Base-by-base conservation (phyloP, 1,139 yeast species). In the Hyphopichia fennica region DNA sequence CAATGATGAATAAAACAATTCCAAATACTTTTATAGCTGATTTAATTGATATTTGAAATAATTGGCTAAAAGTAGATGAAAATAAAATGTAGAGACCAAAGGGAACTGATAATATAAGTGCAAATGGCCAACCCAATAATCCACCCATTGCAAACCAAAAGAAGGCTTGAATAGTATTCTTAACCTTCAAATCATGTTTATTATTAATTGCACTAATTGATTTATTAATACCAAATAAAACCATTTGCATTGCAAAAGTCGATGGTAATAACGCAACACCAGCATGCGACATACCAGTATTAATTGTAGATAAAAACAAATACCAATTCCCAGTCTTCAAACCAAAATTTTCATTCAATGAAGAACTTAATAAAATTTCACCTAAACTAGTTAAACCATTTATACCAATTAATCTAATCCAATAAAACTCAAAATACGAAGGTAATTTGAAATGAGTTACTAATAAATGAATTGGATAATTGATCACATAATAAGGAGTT, bases 101-200 rank as follows among this genome's bases (percentile, higher is more conserved):
- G 0, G 96, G 95, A 3, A 78, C 48, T 2, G 84, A 82, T 42
- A 89, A 65, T 0, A 79, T 82, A 45, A 87, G 63, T 0, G 86
- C 81, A 63, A 91, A 91, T 1, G 98, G 97, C 98, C 98, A 91
- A 1, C 98, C 97, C 29, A 86, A 50, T 1, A 91, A 57, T 0
- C 95, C 95, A 6, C 93, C 96, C 16, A 86, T 47, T 31, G 78
- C 67, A 38, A 78, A 71, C 68, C 76, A 76, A 1, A 77, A 56
- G 34, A 86, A 67, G 2, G 82, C 79, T 4, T 38, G 32, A 1
- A 60, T 51, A 2, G 60, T 43, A 10, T 53, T 48, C 3, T 32
- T 30, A 1, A 49, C 37, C 29, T 32, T 23, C 13, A 16, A 4
- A 16, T 17, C 20, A 35, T 36, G 11, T 28, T 11, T 20, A 39